Conservation (phyloP, 2,329 filamentous ascomycete genomes). For the Sclerotinia minor region DNA sequence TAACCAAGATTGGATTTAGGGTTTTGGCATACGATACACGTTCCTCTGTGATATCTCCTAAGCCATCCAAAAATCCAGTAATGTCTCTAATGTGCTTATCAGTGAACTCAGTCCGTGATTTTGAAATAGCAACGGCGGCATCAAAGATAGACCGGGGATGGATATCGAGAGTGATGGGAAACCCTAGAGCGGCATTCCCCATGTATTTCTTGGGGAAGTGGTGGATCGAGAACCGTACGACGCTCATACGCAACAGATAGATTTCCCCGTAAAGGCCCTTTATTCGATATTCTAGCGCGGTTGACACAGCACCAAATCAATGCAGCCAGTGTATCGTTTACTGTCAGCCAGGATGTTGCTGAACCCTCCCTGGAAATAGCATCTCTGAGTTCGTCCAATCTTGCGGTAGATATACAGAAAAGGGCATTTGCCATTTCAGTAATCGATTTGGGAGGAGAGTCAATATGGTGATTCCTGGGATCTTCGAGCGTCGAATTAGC, state of each 20-base stretch:
- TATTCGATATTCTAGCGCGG: background rate
- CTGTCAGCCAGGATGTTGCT: constrained; percentile 8
- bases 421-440: constrained; percentile 14
- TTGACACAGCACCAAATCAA: constrained; percentile 15
- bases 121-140: constrained; percentile 10
- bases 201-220: constrained; percentile 5
- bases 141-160: constrained; percentile 3
- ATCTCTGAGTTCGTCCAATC: background rate
- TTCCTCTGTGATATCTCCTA: constrained; percentile 15
- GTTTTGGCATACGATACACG: constrained; percentile 14
- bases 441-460: constrained; percentile 9
- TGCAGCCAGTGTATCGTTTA: constrained; percentile 6
- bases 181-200: constrained; percentile 8
- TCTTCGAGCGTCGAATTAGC: constrained; percentile 15
- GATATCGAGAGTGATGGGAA: constrained; percentile 20
- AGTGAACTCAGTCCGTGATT: constrained; percentile 7
- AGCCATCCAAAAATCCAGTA: background rate
- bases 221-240: background rate
- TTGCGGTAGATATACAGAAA: constrained; percentile 5
- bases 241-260: constrained; percentile 8
- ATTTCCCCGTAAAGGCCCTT: background rate
- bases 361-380: background rate
- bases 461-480: constrained; percentile 2
- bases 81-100: constrained; percentile 13
- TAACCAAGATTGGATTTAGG: constrained; percentile 9